A percentile compares a stretch with the other conserved stretches of the same genome.
phyloP scores from a whole-genome alignment of 441 rosid genomes.

The Viola pubescens region DNA sequence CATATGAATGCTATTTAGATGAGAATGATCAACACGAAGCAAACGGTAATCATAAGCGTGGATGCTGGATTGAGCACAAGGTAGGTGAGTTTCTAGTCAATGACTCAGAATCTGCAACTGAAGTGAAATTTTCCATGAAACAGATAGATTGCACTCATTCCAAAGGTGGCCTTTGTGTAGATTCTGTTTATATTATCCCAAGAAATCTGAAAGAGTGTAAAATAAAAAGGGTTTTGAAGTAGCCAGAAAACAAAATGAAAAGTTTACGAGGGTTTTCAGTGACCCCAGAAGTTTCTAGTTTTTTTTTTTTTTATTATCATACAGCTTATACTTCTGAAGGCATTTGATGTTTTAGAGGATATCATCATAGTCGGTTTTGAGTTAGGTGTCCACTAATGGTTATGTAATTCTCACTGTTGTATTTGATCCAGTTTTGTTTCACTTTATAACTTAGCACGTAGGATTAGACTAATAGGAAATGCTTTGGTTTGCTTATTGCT shows the following conservation, averaged over 20 bases:
- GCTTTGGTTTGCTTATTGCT: conserved; percentile 20
- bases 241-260: conserved; percentile 15
- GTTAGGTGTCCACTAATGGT: conserved; percentile 31
- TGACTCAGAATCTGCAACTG: conserved; percentile 42
- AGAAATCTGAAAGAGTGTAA: conserved; percentile 43
- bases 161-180: conserved; percentile 84
- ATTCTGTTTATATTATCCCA: conserved; percentile 70
- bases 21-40: conserved; percentile 38
- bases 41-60: conserved; percentile 59
- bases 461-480: conserved; percentile 12
- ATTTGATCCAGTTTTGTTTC: conserved; percentile 31
- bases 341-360: conserved; percentile 27
- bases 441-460: conserved; percentile 20
- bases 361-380: conserved; percentile 26
- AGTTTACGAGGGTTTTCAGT: conserved; percentile 17
- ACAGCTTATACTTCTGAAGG: conserved; percentile 34
- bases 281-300: conserved; percentile 20
- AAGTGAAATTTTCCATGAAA: conserved; percentile 69
- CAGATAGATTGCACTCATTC: conserved; percentile 90
- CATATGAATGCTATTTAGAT: conserved; percentile 47
- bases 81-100: conserved; percentile 65
- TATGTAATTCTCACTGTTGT: conserved; percentile 27
- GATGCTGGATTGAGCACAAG: conserved; percentile 72
- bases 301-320: conserved; percentile 14
- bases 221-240: conserved; percentile 36